Base-by-base conservation (phyloP, 2,329 filamentous ascomycete genomes). In the Cadophora gregata region DNA sequence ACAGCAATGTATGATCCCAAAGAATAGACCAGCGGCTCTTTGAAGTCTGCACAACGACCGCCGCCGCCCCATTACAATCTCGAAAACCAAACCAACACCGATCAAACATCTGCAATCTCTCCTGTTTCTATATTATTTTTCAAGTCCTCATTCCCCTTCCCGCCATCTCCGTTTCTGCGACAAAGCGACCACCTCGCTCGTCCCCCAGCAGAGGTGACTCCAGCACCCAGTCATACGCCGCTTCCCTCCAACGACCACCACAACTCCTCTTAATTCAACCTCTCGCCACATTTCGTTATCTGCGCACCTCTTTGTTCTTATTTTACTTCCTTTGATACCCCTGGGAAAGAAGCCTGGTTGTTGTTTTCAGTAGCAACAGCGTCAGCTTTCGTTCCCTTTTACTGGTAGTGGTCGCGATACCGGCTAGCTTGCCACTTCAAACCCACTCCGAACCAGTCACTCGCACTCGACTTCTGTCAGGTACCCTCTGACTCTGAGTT, bases 1-100 rank as follows among this genome's bases (percentile, higher is more conserved):
- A 62, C 67, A 70, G 70, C 67, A 66, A 76, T 76, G 74, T 75
- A 75, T 68, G 73, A 74, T 72, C 69, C 69, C 64, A 67, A 69
- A 61, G 61, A 67, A 65, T 75, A 75, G 66, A 64, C 66, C 55
- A 70, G 73, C 73, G 74, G 74, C 74, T 75, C 72, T 70, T 69
- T 71, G 74, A 73, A 75, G 74, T 76, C 74, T 77, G 74, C 74
- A 68, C 58, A 62, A 51, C 63, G 48, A 33, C 64, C 55, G 67
- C 62, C 59, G 42, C 53, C 63, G 59, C 50, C 51, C 8, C 45
- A 48, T 45, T 59, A 59, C 53, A 38, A 50, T 51, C 42, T 62
- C 36, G 12, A 47, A 62, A 51, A 42, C 33, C 7, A 47, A 62
- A 51, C 29, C 33, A 56, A 19, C n/a, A 62, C 27, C 53, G 29